A percentile compares a stretch with the other conserved stretches of the same genome.
These are phyloP conservation scores for Eucalyptus paniculata DNA, from an alignment of 345 rosid species.

Conservation along the genomic window DNA sequence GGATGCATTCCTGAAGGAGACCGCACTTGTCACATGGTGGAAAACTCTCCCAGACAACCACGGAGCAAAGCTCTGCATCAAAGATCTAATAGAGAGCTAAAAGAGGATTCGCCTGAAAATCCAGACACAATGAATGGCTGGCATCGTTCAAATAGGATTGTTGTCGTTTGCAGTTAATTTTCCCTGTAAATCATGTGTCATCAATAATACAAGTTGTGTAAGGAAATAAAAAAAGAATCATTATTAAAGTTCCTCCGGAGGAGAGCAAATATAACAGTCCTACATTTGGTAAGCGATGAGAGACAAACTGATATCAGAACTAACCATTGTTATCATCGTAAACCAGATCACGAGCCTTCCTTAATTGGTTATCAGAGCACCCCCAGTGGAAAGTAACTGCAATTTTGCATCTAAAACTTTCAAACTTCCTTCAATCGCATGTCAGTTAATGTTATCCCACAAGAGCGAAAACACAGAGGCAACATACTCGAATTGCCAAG, in stretches of 20 bases:
- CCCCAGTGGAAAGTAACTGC: neutral
- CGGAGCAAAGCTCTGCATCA: neutral
- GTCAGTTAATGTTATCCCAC: neutral
- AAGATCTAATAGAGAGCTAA: neutral
- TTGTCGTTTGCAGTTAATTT: neutral
- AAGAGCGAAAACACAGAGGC: neutral
- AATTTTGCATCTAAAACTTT: neutral
- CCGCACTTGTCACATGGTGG: neutral
- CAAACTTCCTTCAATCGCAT: neutral
- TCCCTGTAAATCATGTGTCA: neutral
- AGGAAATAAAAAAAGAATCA: neutral
- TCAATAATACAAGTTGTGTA: neutral
- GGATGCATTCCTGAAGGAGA: neutral
- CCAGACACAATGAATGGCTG: neutral
- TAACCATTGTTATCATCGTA: neutral
- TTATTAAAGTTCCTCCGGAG: neutral
- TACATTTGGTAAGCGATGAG: neutral
- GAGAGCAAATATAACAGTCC: neutral
- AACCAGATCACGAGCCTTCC: neutral
- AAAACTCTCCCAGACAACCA: neutral
- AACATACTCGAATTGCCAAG: neutral
- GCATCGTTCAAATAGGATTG: neutral
- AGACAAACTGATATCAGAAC: neutral
- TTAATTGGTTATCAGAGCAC: neutral
- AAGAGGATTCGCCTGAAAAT: neutral